phyloP scores from a whole-genome alignment of 352 stramenopile genomes.

The Pseudoperonospora humuli region DNA sequence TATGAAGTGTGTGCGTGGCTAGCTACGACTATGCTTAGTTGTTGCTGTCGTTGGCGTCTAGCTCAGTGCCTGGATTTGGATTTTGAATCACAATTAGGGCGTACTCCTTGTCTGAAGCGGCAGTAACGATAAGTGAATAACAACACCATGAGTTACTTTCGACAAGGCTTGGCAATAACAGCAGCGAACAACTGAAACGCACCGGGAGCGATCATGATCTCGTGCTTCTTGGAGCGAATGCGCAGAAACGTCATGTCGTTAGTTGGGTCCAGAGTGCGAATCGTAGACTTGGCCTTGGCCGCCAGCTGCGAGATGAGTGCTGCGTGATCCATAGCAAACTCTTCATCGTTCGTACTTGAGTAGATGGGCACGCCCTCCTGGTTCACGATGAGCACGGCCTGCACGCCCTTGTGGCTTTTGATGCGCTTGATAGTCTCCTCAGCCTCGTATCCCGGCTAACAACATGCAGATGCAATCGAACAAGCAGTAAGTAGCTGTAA shows the following conservation, averaged over 20 bases:
- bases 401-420: conserved; percentile 90
- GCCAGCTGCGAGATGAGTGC: conserved; percentile 84
- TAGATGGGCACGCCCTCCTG: conserved; percentile 89
- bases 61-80: conserved; percentile 51
- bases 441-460: conserved; percentile 84
- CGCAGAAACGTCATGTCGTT: conserved; percentile 92
- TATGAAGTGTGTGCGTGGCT: too few relatives aligned
- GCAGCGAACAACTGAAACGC: too few relatives aligned
- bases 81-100: conserved; percentile 92
- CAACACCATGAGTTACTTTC: background rate
- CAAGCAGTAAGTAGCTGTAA: background rate
- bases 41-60: conserved; percentile 24
- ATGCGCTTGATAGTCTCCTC: conserved; percentile 93
- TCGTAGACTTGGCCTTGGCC: conserved; percentile 86
- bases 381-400: conserved; percentile 91
- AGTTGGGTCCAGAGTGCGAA: conserved; percentile 86
- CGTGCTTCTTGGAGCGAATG: conserved; percentile 90
- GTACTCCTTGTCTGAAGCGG: conserved; percentile 84
- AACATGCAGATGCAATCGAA: background rate
- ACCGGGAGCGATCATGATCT: conserved; percentile 90
- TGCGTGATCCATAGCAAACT: conserved; percentile 83
- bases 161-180: too few relatives aligned
- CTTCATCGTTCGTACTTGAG: conserved; percentile 86
- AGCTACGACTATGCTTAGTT: background rate
- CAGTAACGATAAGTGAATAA: background rate